Conservation (phyloP, 345 rosid species). For the Salix suchowensis region DNA sequence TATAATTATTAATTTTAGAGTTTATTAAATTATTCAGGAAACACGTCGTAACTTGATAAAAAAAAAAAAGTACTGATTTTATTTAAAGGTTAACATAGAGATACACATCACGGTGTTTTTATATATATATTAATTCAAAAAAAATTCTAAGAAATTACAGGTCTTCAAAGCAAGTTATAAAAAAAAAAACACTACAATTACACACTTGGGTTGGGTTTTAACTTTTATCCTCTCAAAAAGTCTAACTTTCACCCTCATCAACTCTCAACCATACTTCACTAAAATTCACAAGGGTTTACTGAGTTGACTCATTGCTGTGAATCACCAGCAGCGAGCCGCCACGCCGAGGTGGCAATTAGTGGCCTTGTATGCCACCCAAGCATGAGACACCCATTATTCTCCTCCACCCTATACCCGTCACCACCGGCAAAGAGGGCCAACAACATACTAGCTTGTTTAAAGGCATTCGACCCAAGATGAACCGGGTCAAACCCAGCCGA, state of each 20-base stretch:
- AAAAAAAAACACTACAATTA: background rate
- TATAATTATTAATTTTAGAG: no score
- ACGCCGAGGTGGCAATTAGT: constrained; percentile 80
- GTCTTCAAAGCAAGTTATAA: background rate
- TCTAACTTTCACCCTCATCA: background rate
- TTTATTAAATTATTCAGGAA: no score
- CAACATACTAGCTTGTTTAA: constrained; percentile 77
- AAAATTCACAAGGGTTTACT: background rate
- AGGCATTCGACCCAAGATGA: constrained; percentile 80
- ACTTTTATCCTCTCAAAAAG: background rate
- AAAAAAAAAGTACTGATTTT: background rate
- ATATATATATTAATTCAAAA: background rate
- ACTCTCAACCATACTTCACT: background rate
- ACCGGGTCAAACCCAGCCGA: constrained; percentile 67
- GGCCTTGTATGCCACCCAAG: constrained; percentile 90
- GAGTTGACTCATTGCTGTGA: constrained; percentile 2
- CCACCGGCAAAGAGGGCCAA: constrained; percentile 68
- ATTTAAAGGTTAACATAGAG: background rate
- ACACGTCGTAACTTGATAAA: no score
- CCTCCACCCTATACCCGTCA: constrained; percentile 85
- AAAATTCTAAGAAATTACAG: constrained; percentile 11
- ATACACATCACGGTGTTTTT: background rate
- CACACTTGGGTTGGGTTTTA: background rate
- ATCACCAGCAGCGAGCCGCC: constrained; percentile 27
- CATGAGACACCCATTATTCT: constrained; percentile 67